These are phyloP conservation scores for Triticum timopheevii DNA, from an alignment of 176 grass and related monocot genomes.

Conservation along the genomic window DNA sequence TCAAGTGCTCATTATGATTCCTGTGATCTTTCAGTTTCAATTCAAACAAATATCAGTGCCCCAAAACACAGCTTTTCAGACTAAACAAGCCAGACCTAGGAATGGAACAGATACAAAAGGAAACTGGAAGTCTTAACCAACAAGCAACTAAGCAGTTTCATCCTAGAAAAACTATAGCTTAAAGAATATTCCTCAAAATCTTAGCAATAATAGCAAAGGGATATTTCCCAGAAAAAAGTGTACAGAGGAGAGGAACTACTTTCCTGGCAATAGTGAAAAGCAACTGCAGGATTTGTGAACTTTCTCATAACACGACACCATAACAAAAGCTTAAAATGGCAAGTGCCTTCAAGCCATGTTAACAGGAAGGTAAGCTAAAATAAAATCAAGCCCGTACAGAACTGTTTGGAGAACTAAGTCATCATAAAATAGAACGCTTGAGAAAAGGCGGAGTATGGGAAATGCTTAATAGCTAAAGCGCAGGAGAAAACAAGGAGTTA, in stretches of 20 bases:
- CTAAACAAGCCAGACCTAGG: not conserved
- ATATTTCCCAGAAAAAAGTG: not conserved
- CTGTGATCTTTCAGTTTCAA: not conserved
- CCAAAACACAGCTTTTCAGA: not conserved
- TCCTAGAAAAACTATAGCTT: slow-evolving; percentile 9
- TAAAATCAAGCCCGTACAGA: not conserved
- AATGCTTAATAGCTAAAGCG: slow-evolving; percentile 15
- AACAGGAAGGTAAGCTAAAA: not conserved
- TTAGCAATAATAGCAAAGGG: not conserved
- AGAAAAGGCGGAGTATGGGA: not conserved
- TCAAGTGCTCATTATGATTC: slow-evolving; percentile 16
- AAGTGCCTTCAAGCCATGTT: not conserved
- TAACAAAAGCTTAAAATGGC: slow-evolving; percentile 2
- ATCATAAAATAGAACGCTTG: slow-evolving; percentile 11
- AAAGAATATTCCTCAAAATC: not conserved
- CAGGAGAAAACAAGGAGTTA: not conserved
- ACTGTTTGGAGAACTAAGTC: not conserved
- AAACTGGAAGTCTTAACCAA: not conserved
- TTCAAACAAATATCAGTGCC: slow-evolving; percentile 18
- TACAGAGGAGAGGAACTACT: not conserved
- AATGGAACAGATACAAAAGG: not conserved
- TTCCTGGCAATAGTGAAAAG: not conserved
- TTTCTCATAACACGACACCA: not conserved
- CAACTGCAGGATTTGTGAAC: not conserved
- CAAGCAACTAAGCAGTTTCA: slow-evolving; percentile 1